Percentiles rank a stretch among this genome's conserved stretches.
Evolutionary conservation across 306 rosid species (phyloP).

Genomic region (peach (Prunus persica)): DNA sequence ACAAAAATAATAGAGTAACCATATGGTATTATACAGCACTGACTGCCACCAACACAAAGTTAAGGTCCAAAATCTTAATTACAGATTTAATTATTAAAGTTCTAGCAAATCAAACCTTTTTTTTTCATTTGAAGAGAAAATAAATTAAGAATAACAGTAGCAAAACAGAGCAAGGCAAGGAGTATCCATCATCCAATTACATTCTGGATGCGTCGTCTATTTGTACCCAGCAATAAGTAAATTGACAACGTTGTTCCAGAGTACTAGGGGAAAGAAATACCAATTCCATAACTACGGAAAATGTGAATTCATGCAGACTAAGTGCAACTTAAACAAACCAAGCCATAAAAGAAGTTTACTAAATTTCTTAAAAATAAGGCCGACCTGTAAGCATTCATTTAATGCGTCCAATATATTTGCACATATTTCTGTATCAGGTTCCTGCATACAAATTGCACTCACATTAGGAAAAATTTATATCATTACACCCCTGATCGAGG

Average conservation of each 20-base stretch:
- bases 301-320: background rate
- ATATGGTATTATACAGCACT: background rate
- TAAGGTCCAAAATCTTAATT: background rate
- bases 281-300: background rate
- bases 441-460: slow-evolving; percentile 53
- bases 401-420: slow-evolving; percentile 90
- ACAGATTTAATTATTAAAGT: background rate
- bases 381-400: slow-evolving; percentile 92
- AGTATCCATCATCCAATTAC: background rate
- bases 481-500: background rate
- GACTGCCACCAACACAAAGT: background rate
- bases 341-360: background rate
- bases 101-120: background rate
- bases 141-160: background rate
- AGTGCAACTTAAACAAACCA: background rate
- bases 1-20: background rate
- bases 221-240: background rate
- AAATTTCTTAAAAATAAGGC: slow-evolving; percentile 11
- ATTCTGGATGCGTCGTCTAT: background rate
- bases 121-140: background rate
- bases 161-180: background rate
- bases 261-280: background rate
- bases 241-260: background rate
- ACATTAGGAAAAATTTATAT: slow-evolving; percentile 5
- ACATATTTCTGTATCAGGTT: slow-evolving; percentile 97